phyloP scores from a whole-genome alignment of 495 filamentous ascomycete species.

The Choiromyces venosus region DNA sequence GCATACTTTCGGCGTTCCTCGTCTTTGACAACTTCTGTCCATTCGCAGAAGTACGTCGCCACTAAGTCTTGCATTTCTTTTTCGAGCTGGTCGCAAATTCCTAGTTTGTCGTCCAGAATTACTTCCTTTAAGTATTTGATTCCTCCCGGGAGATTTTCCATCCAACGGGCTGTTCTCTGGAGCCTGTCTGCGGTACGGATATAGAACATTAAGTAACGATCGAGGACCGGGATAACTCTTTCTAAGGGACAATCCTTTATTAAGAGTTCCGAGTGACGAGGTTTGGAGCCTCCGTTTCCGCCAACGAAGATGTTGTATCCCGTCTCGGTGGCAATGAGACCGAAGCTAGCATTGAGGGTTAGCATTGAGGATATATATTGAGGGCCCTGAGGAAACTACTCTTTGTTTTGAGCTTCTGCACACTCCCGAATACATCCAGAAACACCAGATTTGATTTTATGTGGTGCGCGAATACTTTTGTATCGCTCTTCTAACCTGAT shows the following conservation, averaged over 20 bases:
- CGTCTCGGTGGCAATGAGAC: conserved; percentile 88
- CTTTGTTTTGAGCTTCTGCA: conserved; percentile 92
- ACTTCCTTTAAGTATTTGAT: conserved; percentile 80
- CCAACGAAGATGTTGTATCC: conserved; percentile 94
- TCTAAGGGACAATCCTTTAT: conserved; percentile 85
- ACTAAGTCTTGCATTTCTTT: conserved; percentile 86
- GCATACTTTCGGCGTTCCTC: conserved; percentile 56
- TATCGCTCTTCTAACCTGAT: conserved; percentile 88
- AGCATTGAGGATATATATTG: background rate
- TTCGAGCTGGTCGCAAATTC: conserved; percentile 81
- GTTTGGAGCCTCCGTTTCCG: conserved; percentile 88
- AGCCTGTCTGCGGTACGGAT: conserved; percentile 94
- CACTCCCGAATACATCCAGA: conserved; percentile 91
- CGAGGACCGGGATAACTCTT: conserved; percentile 78
- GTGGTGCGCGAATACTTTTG: conserved; percentile 82
- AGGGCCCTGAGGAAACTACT: conserved; percentile 50
- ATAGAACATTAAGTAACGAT: conserved; percentile 93
- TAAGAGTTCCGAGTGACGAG: conserved; percentile 77
- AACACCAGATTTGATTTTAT: conserved; percentile 93
- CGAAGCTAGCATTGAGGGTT: conserved; percentile 51
- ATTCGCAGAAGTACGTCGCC: conserved; percentile 88
- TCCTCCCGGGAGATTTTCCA: conserved; percentile 81
- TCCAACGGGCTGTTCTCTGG: conserved; percentile 88
- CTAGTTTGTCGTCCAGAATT: conserved; percentile 80
- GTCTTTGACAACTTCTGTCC: conserved; percentile 75